Base-by-base conservation (phyloP, 1,284 basidiomycete species). In the Ustilago trichophora region DNA sequence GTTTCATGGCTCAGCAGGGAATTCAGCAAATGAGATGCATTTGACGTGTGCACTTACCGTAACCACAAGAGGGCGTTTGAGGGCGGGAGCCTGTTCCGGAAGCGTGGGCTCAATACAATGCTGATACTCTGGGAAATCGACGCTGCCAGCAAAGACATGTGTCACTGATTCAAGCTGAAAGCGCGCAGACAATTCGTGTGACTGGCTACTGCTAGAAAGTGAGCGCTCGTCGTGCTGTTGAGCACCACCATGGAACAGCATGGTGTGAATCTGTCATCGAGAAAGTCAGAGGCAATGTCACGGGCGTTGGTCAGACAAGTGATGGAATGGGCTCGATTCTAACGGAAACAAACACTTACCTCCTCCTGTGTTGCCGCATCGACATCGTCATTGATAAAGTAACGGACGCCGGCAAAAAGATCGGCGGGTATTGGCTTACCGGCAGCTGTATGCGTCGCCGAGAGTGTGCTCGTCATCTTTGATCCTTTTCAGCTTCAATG, bases 111-210 rank as follows among this genome's bases (percentile, higher is more conserved):
- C 70, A 22, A 34, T 44, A 33, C 70, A 72, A 11, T 51, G 36
- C 22, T 44, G 31, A 43, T 73, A 73, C 12, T 87, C 86, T 36
- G 87, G 86, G 70, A 88, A 88, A 41, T 85, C 82, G 38, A 83
- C 73, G 12, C 87, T 84, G 73, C 86, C 84, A 15, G 87, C 85
- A 54, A 85, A 76, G 49, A 84, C 74, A 53, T 84, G 83, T 4
- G 82, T 83, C 36, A 82, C 77, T 46, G 51, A 71, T 59, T 51
- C 73, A 54, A 75, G 46, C 8, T 34, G 41, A 25, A 72, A 72
- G 33, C 64, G 56, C 12, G 40, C 15, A 6, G 21, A 18, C 12
- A 29, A 18, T 6, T 6, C 13, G 16, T 42, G 36, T 4, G 25
- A n/a, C 9, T 33, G 25, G 49, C 48, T 54, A 27, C 51, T 42